Conservation (phyloP, 495 filamentous ascomycete species). For the Hyphodiscus hymeniophilus region DNA sequence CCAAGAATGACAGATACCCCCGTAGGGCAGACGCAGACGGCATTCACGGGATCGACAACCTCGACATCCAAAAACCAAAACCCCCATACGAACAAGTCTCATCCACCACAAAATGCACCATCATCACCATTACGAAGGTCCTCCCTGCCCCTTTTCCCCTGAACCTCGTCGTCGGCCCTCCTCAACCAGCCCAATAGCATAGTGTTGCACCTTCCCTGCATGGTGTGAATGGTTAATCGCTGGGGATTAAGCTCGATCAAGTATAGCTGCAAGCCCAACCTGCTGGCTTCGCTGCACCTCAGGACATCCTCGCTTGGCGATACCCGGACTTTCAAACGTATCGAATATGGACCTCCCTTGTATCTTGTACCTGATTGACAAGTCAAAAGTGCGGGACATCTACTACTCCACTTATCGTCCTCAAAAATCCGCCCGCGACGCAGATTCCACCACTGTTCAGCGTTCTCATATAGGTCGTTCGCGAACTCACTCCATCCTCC, state of each 20-base stretch:
- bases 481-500: background rate
- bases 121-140: background rate
- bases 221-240: constrained; percentile 16
- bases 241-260: constrained; percentile 10
- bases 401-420: constrained; percentile 4
- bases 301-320: constrained; percentile 8
- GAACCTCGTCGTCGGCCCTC: background rate
- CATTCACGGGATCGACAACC: too few relatives aligned
- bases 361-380: constrained; percentile 14
- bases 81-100: too few relatives aligned
- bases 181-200: constrained; percentile 7
- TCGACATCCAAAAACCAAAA: too few relatives aligned
- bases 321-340: background rate
- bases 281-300: background rate
- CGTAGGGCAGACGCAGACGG: too few relatives aligned
- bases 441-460: background rate
- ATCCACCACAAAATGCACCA: too few relatives aligned
- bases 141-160: background rate
- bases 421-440: constrained; percentile 9
- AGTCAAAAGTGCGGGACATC: constrained; percentile 10
- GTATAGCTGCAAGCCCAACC: constrained; percentile 3
- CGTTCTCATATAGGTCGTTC: background rate
- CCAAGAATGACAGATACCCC: too few relatives aligned
- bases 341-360: background rate
- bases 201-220: constrained; percentile 13